Percentiles rank a stretch among this genome's conserved stretches.
Evolutionary conservation across 129 eudicot species (phyloP).

Genomic region (Tanacetum coccineum): DNA sequence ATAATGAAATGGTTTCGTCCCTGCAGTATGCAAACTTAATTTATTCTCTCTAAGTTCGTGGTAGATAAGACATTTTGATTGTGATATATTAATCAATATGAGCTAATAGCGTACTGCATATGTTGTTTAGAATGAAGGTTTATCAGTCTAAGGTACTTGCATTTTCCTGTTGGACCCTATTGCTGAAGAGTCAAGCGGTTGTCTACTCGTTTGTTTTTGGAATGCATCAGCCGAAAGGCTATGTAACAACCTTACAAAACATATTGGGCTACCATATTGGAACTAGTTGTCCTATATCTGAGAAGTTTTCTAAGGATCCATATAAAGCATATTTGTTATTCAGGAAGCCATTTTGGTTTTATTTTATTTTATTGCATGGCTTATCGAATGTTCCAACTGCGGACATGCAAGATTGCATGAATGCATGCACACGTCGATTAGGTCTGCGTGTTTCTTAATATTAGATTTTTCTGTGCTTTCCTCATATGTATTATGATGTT

Average conservation of each 20-base stretch:
- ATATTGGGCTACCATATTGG: background rate
- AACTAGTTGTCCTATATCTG: background rate
- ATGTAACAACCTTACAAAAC: background rate
- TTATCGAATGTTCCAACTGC: background rate
- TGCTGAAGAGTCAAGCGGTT: background rate
- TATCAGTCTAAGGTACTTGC: background rate
- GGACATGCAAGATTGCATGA: background rate
- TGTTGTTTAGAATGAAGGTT: constrained; percentile 3
- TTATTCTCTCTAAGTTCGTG: too few relatives aligned
- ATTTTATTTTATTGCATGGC: background rate
- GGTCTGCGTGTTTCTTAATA: background rate
- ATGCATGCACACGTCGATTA: background rate
- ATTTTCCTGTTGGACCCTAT: too few relatives aligned
- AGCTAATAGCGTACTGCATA: background rate
- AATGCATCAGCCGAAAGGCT: background rate
- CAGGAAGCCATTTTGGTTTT: background rate
- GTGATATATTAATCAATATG: too few relatives aligned
- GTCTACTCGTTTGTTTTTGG: background rate
- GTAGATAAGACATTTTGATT: too few relatives aligned
- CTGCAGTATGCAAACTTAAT: too few relatives aligned
- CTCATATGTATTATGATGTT: too few relatives aligned
- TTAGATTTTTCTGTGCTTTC: too few relatives aligned
- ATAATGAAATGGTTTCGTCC: too few relatives aligned
- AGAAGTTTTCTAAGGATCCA: background rate
- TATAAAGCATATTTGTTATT: background rate